Evolutionary conservation across 495 filamentous ascomycete genomes (phyloP), one percentile per base, ranked within the genome.

Genomic region (Gamarada debralockiae): DNA sequence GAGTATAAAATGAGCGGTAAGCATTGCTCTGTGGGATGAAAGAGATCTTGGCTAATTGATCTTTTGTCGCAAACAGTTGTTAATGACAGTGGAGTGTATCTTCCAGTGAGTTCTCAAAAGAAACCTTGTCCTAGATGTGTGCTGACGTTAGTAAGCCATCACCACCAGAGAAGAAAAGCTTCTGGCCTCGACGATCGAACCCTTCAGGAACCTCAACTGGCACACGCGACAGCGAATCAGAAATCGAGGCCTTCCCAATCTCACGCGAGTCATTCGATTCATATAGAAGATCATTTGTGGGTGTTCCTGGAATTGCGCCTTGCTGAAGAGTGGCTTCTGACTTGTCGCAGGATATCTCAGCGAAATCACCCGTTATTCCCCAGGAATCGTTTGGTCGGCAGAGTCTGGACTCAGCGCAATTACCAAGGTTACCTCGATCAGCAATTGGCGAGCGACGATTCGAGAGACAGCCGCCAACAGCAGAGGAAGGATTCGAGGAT

Each of bases 181-280:
- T 90, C 61, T 98, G 92, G 95, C 82, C 83, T 37, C 78, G 76
- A 62, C 85, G 84, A 37, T 82, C 86, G 22, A 76, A 74, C 38
- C 82, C 85, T 8, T 81, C 81, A 12, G 79, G 77, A 57, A 80
- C 84, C 1, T 87, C 87, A 7, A 87, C 70, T 57, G 70, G 85
- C 63, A 87, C 85, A 53, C 78, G 79, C 23, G 82, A 79, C 60
- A 77, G 84, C 50, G 72, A 90, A 50, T 76, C 84, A 61, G 87
- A 92, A 52, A 89, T 90, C 63, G 93, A 97, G 62, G 92, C 89
- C 20, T 98, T 98, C 70, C 89, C 86, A 47, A 98, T 98, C 70
- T 96, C 93, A 25, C 84, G 93, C 59, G 93, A 98, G 70, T 96
- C 91, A 8, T 98, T 97, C 67, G 93, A 98, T 66, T 96, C 92